Base-by-base conservation (phyloP, 257 asterid species). In the Anisodus acutangulus region DNA sequence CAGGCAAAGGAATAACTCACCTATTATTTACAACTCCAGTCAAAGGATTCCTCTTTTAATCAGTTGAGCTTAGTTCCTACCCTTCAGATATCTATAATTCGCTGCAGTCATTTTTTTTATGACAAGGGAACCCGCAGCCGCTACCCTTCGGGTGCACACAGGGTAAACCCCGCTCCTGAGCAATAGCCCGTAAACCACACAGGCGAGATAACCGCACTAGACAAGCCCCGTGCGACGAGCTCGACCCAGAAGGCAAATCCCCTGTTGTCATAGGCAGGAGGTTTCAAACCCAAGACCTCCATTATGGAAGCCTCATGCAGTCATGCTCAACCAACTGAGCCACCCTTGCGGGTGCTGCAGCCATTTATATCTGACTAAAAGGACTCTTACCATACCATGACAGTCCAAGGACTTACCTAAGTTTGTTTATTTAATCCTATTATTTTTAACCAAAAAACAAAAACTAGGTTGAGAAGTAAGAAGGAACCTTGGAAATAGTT, bases 401-500 rank as follows among this genome's bases (percentile, higher is more conserved):
- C 3, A 26, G 17, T 64, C 70, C 41, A 64, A 41, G 6, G 62
- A 31, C 4, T 51, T 43, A 1, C 80, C 13, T 11, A 9, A n/a
- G 54, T 74, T 19, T 47, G 39, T 19, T 9, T 19, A 41, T 22
- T 10, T 3, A 8, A 22, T 22, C 26, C 45, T 22, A 62, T 43
- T 81, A 81, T 60, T 39, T 9, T 26, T 31, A 31, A 31, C 35
- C 35, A 31, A 71, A 71, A 16, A 19, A 26, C n/a, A 7, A 51
- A 59, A 22, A 8, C 15, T 9, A 72, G 74, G 51, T 76, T 53
- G 66, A 59, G 16, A 43, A 17, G 19, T 59, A 43, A 63, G 49
- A 62, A 35, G n/a, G 22, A 70, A 85, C 87, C 87, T 85, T 85
- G 45, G 87, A 85, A 81, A 85, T 81, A 69, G 87, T 85, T 19